Evolutionary conservation across 2,329 filamentous ascomycete genomes (phyloP).

Genomic region (Ceratocystiopsis brevicomis): DNA sequence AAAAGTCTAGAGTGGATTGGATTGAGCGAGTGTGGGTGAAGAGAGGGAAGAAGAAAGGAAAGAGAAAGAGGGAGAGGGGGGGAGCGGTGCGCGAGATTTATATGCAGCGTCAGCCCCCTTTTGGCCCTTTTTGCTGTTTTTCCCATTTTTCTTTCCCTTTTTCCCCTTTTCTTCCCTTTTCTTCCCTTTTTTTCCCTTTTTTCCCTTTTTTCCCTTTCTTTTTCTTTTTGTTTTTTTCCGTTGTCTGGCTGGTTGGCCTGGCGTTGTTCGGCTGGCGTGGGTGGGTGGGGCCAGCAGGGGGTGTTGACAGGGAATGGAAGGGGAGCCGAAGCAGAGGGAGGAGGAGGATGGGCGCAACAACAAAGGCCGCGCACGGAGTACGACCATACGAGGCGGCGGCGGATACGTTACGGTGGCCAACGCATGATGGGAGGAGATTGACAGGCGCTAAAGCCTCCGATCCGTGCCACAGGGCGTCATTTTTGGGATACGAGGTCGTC

Average conservation of each 20-base stretch:
- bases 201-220: background rate
- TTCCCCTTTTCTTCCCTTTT: background rate
- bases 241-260: too few relatives aligned
- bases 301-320: slow-evolving; percentile 6
- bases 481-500: background rate
- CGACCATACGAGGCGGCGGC: too few relatives aligned
- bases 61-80: slow-evolving; percentile 12
- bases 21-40: slow-evolving; percentile 29
- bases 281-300: background rate
- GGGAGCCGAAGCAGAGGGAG: background rate
- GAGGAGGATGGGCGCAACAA: background rate
- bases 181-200: too few relatives aligned
- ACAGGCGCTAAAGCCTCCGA: slow-evolving; percentile 6
- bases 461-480: slow-evolving; percentile 4
- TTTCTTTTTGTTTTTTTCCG: background rate
- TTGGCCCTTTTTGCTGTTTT: background rate
- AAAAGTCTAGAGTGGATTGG: slow-evolving; percentile 23
- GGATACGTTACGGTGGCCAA: background rate
- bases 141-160: background rate
- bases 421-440: slow-evolving; percentile 5
- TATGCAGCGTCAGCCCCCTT: too few relatives aligned
- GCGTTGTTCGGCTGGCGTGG: too few relatives aligned
- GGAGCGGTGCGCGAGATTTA: too few relatives aligned
- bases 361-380: too few relatives aligned
- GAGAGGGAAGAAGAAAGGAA: slow-evolving; percentile 17